Evolutionary conservation across 2,329 filamentous ascomycete genomes (phyloP), one percentile per base, ranked within the genome.

Genomic region (Monilinia fructicola): DNA sequence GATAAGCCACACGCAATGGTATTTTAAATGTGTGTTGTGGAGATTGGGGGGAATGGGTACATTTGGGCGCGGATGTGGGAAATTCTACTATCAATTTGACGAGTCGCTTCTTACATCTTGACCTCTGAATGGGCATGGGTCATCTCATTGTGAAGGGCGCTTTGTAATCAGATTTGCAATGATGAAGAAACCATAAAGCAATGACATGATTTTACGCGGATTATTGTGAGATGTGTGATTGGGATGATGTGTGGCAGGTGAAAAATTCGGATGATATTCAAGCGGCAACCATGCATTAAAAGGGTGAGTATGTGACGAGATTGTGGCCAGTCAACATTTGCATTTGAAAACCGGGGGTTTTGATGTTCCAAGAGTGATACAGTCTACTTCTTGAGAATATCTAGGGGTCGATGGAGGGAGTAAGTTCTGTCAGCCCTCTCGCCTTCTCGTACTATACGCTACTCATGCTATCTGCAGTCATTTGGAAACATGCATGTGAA

Each of bases 1-100:
- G 94, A 99, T 88, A 93, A 94, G 90, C 95, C 95, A 84, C 95
- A 99, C 86, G 92, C 96, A 89, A 98, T 99, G 95, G 91, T 92
- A 85, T 99, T 94, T 89, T 99, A 97, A 71, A 70, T 69, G 67
- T 70, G 70, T 71, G 65, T 67, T 64, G 62, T 71, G 71, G 68
- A 70, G 58, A 65, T 53, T 56, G 56, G 54, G 53, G 59, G 64
- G 46, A 59, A 56, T 42, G 58, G 74, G 74, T 72, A 73, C 73
- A 74, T 61, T 77, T 63, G 78, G 70, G 75, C 76, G 72, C 73
- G 77, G 79, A 81, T 80, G 80, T 74, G 77, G 77, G 78, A 78
- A 78, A 50, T 61, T 61, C 58, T 76, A 78, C 82, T 44, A 48
- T 54, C 64, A 64, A 64, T 64, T 83, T 82, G 82, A 82, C 85